Conservation (phyloP, 805 yeast genomes). For the Metschnikowia borealis region DNA sequence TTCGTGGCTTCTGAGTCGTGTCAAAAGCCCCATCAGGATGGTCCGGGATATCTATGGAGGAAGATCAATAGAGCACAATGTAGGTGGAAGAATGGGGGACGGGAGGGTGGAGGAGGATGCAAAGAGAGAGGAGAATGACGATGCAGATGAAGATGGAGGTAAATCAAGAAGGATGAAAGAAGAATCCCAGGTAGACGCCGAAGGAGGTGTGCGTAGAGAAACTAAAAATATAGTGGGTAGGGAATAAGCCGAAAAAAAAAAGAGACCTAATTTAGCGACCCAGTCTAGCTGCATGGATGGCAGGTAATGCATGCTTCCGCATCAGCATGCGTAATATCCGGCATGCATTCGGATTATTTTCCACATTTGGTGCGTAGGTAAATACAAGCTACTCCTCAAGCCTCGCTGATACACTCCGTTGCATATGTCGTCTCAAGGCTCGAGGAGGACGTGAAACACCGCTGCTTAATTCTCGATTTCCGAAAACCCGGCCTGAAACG, state of each 20-base stretch:
- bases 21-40: constrained; percentile 20
- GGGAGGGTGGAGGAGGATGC: too few species aligned
- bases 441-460: neutral
- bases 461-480: too few species aligned
- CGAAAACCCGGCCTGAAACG: too few species aligned
- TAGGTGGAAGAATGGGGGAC: too few species aligned
- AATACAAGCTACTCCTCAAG: neutral
- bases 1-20: constrained; percentile 16
- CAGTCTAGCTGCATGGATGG: neutral
- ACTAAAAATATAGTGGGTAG: neutral
- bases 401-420: neutral
- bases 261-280: neutral
- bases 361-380: neutral
- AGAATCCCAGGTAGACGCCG: neutral
- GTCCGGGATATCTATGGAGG: too few species aligned
- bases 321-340: neutral
- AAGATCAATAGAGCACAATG: too few species aligned
- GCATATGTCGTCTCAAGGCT: neutral
- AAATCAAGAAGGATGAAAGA: neutral
- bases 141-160: too few species aligned
- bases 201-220: neutral
- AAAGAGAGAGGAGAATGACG: too few species aligned
- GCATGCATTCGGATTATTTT: neutral
- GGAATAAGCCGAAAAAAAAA: too few species aligned
- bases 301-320: neutral